A percentile compares a stretch with the other conserved stretches of the same genome.
These are phyloP conservation scores for Haplosporangium sp. DNA, from an alignment of 371 early-diverging fungal genomes.

Conservation along the genomic window DNA sequence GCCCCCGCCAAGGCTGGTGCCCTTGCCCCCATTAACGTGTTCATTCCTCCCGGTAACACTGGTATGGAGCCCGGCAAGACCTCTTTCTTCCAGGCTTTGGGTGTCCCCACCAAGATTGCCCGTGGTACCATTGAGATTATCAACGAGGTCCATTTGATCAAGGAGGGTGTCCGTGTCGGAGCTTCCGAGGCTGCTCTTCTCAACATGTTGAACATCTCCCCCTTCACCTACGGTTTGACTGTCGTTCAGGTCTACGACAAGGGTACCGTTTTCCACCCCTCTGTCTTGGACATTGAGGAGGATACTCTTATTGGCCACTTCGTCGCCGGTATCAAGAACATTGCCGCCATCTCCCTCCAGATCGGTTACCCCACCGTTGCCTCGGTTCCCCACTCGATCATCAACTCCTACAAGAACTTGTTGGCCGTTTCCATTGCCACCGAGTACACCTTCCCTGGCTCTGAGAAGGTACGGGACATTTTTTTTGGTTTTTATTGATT, in stretches of 20 bases:
- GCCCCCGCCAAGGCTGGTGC: constrained; percentile 99
- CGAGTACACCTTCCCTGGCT: constrained; percentile 93
- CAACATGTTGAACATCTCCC: constrained; percentile 99
- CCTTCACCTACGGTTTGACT: constrained; percentile 99
- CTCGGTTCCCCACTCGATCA: constrained; percentile 96
- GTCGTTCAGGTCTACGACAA: constrained; percentile 95
- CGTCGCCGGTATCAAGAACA: constrained; percentile 81
- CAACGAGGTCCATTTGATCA: constrained; percentile 94
- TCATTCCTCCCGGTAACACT: constrained; percentile 98
- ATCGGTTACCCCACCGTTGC: constrained; percentile 95
- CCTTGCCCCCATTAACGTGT: constrained; percentile 96
- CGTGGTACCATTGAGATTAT: constrained; percentile 99
- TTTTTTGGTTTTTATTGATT: background rate
- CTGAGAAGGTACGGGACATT: constrained; percentile 79
- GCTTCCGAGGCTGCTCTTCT: constrained; percentile 99
- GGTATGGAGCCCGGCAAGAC: constrained; percentile 99
- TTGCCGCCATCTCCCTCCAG: constrained; percentile 97
- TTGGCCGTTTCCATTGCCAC: constrained; percentile 92
- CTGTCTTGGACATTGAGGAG: constrained; percentile 95
- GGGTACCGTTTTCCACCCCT: constrained; percentile 92
- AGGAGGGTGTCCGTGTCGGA: constrained; percentile 95
- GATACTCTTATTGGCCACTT: constrained; percentile 84
- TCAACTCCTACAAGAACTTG: constrained; percentile 97
- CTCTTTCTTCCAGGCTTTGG: constrained; percentile 99
- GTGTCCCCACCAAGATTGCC: constrained; percentile 99